Evolutionary conservation across 257 asterid genomes (phyloP), one percentile per base, ranked within the genome.

Genomic region (Handroanthus guayacan): DNA sequence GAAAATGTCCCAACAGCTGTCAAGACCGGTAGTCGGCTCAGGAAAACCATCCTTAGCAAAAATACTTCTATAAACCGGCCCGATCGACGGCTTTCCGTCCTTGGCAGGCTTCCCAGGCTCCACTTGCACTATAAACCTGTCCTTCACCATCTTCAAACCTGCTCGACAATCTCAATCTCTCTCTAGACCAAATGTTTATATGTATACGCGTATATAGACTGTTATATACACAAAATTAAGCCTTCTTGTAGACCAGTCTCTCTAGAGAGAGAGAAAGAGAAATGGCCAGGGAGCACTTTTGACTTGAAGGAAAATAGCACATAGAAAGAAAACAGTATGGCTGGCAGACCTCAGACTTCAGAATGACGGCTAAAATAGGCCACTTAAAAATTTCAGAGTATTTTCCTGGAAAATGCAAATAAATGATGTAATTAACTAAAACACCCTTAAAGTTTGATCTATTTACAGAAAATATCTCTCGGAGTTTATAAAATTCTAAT

Each of bases 1-100:
- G 88, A 95, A 95, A 84, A 95, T 88, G 62, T 95, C 99, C 99
- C 99, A 95, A 54, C 98, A 92, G 82, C 94, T 57, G 62, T 91
- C 92, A 8, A 95, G 81, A 4, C 98, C 99, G 14, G 83, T 84
- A 77, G 85, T 80, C 75, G 95, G 91, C 47, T 78, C 73, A 60
- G 98, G 97, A 86, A 90, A 91, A 6, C 97, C 96, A 37, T 89
- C 95, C 84, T 91, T 89, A 3, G 98, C 98, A 45, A 81, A 91
- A 56, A 52, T 41, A 67, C 95, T 89, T 34, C 98, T 87, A 76
- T 95, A 95, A 65, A 87, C 98, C 25, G 98, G 95, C 67, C 99
- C 99, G 63, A 84, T 81, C 76, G 99, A 86, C 36, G 96, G 97
- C 74, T 76, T 92, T 14, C 97, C 97, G 8, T 90, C 92, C 72